Evolutionary conservation across 768 basidiomycete species (phyloP), one percentile per base, ranked within the genome.

Genomic region (Boletales sp.): DNA sequence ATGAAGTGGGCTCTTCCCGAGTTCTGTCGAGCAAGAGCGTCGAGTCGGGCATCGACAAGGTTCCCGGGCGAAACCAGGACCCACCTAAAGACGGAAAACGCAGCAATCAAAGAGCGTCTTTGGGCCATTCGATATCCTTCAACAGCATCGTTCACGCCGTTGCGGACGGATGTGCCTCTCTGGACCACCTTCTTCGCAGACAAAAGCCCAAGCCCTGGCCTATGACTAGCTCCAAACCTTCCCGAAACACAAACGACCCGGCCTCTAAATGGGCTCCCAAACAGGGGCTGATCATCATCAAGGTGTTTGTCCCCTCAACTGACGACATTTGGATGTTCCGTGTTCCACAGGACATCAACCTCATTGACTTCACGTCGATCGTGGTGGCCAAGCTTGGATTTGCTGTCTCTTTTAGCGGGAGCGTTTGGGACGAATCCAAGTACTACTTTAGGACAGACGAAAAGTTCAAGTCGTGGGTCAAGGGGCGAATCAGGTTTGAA

Each of bases 281-380:
- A 29, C 54, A 66, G 24, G 71, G 68, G 5, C 59, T 56, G 54
- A 74, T 74, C 43, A 35, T 71, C 47, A 57, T 74, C 61, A 74
- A 74, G 55, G 69, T 74, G 12, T 66, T 68, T 39, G 70, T 73
- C 9, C 71, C 71, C 32, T 60, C 63, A 34, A 72, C 66, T 32
- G 67, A 73, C 50, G 73, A 74, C 50, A 63, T 71, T 47, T 74
- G 72, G 73, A 68, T 58, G 54, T 51, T 74, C 40, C 64, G 63
- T 37, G 69, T 72, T 18, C 62, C 72, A 17, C 62, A 62, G 41
- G 54, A 62, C 46, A 55, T 66, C 47, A 48, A 44, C 37, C 66
- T 74, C 36, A 53, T 45, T n/a, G 53, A 51, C 35, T 70, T 74
- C 50, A 60, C 62, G 4, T 60, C 61, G 18, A 64, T 43, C 45